phyloP scores from a whole-genome alignment of 805 yeast species.

The Yamadazyma sp. region DNA sequence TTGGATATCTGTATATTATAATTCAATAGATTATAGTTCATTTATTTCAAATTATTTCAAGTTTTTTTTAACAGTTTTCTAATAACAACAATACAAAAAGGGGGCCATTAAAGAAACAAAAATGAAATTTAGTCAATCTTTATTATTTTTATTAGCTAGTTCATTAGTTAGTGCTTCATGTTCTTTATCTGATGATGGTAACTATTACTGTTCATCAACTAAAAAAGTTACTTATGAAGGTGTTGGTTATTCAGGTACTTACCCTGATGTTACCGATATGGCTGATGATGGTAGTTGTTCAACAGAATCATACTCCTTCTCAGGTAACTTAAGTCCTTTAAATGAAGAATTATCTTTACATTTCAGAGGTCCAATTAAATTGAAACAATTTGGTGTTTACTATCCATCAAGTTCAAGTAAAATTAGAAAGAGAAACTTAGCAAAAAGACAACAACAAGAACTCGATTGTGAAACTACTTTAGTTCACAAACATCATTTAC shows the following conservation, averaged over 20 bases:
- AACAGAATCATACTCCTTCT: constrained; percentile 53
- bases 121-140: constrained; percentile 13
- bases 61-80: too few species aligned
- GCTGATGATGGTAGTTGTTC: constrained; percentile 70
- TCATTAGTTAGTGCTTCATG: constrained; percentile 8
- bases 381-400: constrained; percentile 87
- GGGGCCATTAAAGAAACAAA: too few species aligned
- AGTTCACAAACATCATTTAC: constrained; percentile 45
- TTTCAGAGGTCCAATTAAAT: constrained; percentile 84
- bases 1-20: too few species aligned
- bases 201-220: constrained; percentile 78
- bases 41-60: too few species aligned
- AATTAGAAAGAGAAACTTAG: constrained; percentile 38
- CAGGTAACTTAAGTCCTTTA: constrained; percentile 74
- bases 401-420: constrained; percentile 51
- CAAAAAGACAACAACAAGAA: constrained; percentile 19
- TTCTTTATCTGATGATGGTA: constrained; percentile 43
- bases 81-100: too few species aligned
- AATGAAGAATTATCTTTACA: constrained; percentile 86
- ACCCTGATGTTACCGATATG: constrained; percentile 78
- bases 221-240: constrained; percentile 62
- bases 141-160: constrained; percentile 10
- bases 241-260: constrained; percentile 84
- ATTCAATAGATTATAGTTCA: too few species aligned
- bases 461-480: constrained; percentile 48